Conservation (phyloP, 1,284 basidiomycete genomes). For the Malassezia slooffiae region DNA sequence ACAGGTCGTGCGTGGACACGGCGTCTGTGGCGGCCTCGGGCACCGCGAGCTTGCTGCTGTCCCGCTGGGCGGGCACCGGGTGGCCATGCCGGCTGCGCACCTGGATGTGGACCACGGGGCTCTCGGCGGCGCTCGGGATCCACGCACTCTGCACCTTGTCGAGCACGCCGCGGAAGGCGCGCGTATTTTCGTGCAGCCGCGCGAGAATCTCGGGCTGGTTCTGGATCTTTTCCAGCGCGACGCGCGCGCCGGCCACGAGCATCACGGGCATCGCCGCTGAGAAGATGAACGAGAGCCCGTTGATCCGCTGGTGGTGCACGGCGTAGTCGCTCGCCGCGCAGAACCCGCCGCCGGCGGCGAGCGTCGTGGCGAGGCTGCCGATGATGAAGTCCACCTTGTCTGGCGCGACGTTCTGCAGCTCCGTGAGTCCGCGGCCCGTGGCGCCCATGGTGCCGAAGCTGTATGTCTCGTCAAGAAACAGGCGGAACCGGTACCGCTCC, state of each 20-base stretch:
- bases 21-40: neutral
- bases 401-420: slow-evolving; percentile 62
- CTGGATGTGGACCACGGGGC: slow-evolving; percentile 77
- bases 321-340: slow-evolving; percentile 78
- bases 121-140: slow-evolving; percentile 72
- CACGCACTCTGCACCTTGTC: slow-evolving; percentile 63
- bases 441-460: slow-evolving; percentile 86
- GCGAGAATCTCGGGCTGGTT: slow-evolving; percentile 59
- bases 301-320: slow-evolving; percentile 87
- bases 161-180: slow-evolving; percentile 62
- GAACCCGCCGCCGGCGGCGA: slow-evolving; percentile 82
- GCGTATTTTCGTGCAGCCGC: slow-evolving; percentile 69
- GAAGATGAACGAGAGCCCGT: slow-evolving; percentile 88
- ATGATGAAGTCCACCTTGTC: slow-evolving; percentile 53
- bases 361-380: slow-evolving; percentile 74
- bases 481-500: slow-evolving; percentile 84
- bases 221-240: slow-evolving; percentile 66
- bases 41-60: neutral
- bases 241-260: slow-evolving; percentile 73
- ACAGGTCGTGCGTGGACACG: slow-evolving; percentile 23
- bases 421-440: slow-evolving; percentile 86
- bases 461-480: slow-evolving; percentile 85
- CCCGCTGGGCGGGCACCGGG: too few species aligned
- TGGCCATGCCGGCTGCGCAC: slow-evolving; percentile 49
- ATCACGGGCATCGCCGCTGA: slow-evolving; percentile 87